Evolutionary conservation across 495 filamentous ascomycete genomes (phyloP).

Genomic region (Aspergillus coremiiformis): DNA sequence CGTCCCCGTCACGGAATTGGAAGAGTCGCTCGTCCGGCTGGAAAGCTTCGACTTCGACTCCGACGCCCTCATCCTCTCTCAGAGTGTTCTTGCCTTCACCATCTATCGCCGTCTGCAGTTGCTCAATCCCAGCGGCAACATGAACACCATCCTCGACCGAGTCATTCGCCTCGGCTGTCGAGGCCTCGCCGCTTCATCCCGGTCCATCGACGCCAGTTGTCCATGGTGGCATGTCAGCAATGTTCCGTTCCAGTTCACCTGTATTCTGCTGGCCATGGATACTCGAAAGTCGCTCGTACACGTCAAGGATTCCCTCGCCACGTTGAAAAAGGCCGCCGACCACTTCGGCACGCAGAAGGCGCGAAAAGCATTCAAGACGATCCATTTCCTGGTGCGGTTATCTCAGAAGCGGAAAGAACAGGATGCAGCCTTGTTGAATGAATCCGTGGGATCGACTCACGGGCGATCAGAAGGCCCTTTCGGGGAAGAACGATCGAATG

Average conservation of each 20-base stretch:
- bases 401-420: not conserved
- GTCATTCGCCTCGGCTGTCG: conserved; percentile 1
- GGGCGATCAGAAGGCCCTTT: not conserved
- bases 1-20: conserved; percentile 5
- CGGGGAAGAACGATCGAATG: not conserved
- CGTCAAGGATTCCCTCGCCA: not conserved
- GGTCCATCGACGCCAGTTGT: not conserved
- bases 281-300: not conserved
- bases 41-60: not conserved
- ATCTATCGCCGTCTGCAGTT: conserved; percentile 8
- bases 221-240: conserved; percentile 37
- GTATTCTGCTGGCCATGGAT: conserved; percentile 32
- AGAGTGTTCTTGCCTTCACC: not conserved
- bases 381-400: not conserved
- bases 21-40: not conserved
- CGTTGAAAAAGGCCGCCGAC: not conserved
- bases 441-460: not conserved
- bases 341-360: not conserved
- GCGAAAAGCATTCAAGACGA: not conserved
- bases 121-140: not conserved
- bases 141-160: conserved; percentile 2
- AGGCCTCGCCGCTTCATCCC: not conserved
- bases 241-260: conserved; percentile 35
- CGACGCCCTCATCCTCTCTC: not conserved
- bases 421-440: not conserved